Evolutionary conservation across 2,329 filamentous ascomycete species (phyloP).

Genomic region (Pseudogymnoascus sp.): DNA sequence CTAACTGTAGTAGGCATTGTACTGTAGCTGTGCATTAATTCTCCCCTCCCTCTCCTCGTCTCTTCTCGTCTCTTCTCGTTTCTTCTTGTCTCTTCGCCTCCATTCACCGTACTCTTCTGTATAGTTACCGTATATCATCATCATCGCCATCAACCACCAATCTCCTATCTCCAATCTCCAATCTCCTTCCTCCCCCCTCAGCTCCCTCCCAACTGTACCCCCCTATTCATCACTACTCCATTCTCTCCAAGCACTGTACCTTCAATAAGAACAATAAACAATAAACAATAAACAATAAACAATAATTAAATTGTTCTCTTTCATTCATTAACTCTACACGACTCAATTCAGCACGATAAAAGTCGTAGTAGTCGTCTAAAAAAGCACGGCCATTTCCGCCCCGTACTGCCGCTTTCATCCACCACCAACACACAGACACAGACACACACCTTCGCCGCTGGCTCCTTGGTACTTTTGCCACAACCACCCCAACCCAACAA

Average conservation of each 20-base stretch:
- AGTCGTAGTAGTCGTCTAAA: neutral
- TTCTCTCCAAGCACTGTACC: neutral
- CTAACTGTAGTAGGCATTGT: neutral
- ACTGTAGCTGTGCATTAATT: neutral
- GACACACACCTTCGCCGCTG: neutral
- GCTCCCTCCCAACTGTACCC: neutral
- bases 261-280: neutral
- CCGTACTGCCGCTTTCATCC: slow-evolving; percentile 7
- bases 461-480: slow-evolving; percentile 1
- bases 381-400: slow-evolving; percentile 4
- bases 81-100: neutral
- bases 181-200: neutral
- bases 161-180: neutral
- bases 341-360: neutral
- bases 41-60: neutral
- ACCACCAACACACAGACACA: slow-evolving; percentile 5
- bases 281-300: neutral
- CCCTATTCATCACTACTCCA: neutral
- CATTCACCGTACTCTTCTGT: neutral
- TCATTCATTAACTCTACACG: neutral
- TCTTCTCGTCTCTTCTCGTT: neutral
- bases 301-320: neutral
- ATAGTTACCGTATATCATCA: neutral
- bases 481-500: neutral
- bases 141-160: neutral